Conservation (phyloP, 2,329 filamentous ascomycete species). For the Colletotrichum theobromicola region DNA sequence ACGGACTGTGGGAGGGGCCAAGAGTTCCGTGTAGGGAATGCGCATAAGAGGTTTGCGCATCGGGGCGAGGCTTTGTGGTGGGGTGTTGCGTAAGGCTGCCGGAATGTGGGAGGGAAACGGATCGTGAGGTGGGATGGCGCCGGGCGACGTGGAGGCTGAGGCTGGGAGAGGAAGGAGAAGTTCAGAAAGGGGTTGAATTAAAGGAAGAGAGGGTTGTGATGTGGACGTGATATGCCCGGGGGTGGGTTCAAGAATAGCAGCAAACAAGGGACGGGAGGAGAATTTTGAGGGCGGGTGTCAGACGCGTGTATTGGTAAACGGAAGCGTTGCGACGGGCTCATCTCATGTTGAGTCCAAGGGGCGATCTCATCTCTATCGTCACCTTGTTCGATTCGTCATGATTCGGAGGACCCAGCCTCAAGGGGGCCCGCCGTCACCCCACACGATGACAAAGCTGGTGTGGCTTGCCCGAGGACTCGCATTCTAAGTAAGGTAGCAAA, state of each 20-base stretch:
- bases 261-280: neutral
- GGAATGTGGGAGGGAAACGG: conserved; percentile 11
- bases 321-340: conserved; percentile 6
- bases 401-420: conserved; percentile 3
- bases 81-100: conserved; percentile 11
- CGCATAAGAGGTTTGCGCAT: conserved; percentile 80
- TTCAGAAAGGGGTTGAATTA: neutral
- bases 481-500: too few relatives aligned
- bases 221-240: neutral
- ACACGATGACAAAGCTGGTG: conserved; percentile 14
- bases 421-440: neutral
- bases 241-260: conserved; percentile 1
- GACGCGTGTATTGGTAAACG: conserved; percentile 3
- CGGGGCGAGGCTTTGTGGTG: conserved; percentile 6
- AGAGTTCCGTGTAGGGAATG: conserved; percentile 87
- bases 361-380: neutral
- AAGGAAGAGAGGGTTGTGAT: neutral
- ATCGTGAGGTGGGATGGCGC: neutral
- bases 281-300: neutral
- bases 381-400: conserved; percentile 15
- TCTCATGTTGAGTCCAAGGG: conserved; percentile 6
- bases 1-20: conserved; percentile 77
- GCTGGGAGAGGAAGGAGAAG: neutral
- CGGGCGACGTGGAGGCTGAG: conserved; percentile 7
- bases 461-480: neutral